Conservation (phyloP, 345 rosid genomes). For the Euphorbia lathyris region DNA sequence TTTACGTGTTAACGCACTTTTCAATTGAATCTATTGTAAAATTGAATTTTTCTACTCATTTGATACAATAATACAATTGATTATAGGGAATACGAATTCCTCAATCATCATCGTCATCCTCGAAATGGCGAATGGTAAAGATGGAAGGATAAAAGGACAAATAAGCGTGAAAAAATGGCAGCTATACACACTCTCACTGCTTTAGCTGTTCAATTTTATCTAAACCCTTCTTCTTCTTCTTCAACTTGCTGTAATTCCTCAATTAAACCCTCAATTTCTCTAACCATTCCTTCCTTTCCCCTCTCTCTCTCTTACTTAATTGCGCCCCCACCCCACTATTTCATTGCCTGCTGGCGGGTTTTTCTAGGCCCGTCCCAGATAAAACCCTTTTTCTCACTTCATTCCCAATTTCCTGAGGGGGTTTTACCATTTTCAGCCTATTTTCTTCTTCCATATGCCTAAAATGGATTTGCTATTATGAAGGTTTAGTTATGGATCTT, state of each 20-base stretch:
- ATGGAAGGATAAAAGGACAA: background rate
- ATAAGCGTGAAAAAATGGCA: background rate
- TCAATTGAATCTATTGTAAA: too few relatives aligned
- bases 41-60: too few relatives aligned
- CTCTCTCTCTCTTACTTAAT: too few relatives aligned
- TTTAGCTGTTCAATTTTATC: conserved; percentile 1
- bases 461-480: background rate
- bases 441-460: too few relatives aligned
- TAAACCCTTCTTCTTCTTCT: conserved; percentile 7
- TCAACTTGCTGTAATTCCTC: conserved; percentile 1
- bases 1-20: too few relatives aligned
- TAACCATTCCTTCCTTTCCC: too few relatives aligned
- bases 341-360: too few relatives aligned
- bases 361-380: too few relatives aligned
- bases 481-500: conserved; percentile 4
- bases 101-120: background rate
- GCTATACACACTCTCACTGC: background rate
- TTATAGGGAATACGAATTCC: background rate
- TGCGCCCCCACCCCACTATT: too few relatives aligned
- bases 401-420: background rate
- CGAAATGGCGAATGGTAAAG: background rate
- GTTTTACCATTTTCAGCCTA: background rate
- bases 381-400: background rate
- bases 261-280: too few relatives aligned
- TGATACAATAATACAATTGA: too few relatives aligned